These are phyloP conservation scores for Trichoderma guizhouense DNA, from an alignment of 2,329 filamentous ascomycete genomes.

Conservation along the genomic window DNA sequence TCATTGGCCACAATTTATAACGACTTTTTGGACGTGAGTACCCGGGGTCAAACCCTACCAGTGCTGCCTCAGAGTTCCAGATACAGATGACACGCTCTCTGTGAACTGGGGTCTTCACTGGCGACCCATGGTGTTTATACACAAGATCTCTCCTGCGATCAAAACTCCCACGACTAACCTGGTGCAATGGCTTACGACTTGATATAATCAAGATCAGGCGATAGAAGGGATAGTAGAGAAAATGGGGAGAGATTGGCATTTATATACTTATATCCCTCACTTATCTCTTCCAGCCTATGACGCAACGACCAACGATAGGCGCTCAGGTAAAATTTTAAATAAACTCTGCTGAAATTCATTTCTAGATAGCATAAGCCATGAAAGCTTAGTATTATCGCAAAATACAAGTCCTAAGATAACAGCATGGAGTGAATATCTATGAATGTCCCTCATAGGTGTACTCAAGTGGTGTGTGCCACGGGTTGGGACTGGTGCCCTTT, in stretches of 20 bases:
- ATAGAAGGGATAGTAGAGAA: not conserved
- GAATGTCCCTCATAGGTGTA: slow-evolving; percentile 12
- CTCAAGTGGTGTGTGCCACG: slow-evolving; percentile 1
- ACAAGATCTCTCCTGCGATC: not conserved
- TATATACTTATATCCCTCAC: not conserved
- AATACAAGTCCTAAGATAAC: not conserved
- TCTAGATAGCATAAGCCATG: not conserved
- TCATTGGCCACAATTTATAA: not conserved
- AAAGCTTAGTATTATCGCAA: not conserved
- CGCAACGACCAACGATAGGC: not conserved
- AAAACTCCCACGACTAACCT: not conserved
- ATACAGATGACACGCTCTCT: not conserved
- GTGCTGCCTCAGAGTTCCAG: not conserved
- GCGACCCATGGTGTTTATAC: not conserved
- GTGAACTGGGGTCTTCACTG: not conserved
- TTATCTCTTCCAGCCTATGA: not conserved
- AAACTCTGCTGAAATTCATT: not conserved
- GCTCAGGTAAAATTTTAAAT: not conserved
- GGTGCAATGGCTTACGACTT: not conserved
- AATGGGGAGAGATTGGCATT: not conserved
- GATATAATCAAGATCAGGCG: too few relatives aligned
- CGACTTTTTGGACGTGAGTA: not conserved
- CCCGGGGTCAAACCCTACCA: not conserved
- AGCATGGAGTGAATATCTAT: not conserved
- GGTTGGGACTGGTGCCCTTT: slow-evolving; percentile 8